Conservation (phyloP, 2,329 filamentous ascomycete species). For the Orbilia javanica region DNA sequence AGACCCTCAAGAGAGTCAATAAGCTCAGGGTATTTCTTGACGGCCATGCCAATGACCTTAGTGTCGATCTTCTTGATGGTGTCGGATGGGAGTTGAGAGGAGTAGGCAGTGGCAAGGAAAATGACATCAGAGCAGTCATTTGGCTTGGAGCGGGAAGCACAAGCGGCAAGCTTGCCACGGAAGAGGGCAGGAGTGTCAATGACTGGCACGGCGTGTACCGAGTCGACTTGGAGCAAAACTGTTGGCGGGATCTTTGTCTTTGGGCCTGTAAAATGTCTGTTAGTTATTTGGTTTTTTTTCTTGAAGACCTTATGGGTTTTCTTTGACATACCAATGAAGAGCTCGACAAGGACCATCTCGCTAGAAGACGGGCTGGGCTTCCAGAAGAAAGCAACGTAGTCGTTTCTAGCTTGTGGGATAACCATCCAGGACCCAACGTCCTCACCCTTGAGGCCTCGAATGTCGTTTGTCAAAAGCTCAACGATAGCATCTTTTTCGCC, state of each 20-base stretch:
- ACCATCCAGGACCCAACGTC: constrained; percentile 60
- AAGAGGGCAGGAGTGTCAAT: constrained; percentile 61
- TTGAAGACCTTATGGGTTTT: no score
- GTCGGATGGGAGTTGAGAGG: constrained; percentile 56
- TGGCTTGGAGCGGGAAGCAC: constrained; percentile 61
- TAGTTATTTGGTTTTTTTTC: constrained; percentile 19
- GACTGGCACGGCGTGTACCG: constrained; percentile 60
- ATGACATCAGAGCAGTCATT: constrained; percentile 61
- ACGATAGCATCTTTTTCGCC: constrained; percentile 61
- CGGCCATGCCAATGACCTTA: constrained; percentile 60
- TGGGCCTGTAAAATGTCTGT: constrained; percentile 43
- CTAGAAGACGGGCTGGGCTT: constrained; percentile 56
- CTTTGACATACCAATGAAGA: constrained; percentile 60
- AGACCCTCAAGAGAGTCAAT: constrained; percentile 60
- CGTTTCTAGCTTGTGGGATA: constrained; percentile 62
- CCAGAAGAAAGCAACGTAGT: constrained; percentile 63
- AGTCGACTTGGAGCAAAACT: constrained; percentile 56
- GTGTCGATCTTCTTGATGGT: constrained; percentile 61
- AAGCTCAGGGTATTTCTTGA: constrained; percentile 61
- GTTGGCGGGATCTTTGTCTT: constrained; percentile 60
- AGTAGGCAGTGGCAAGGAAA: constrained; percentile 60
- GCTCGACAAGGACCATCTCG: constrained; percentile 62
- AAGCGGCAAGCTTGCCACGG: constrained; percentile 62
- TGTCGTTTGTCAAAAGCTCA: constrained; percentile 59
- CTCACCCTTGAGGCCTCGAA: constrained; percentile 57